Base-by-base conservation (phyloP, 108 stramenopile species). In the Pelagomonas calceolata region DNA sequence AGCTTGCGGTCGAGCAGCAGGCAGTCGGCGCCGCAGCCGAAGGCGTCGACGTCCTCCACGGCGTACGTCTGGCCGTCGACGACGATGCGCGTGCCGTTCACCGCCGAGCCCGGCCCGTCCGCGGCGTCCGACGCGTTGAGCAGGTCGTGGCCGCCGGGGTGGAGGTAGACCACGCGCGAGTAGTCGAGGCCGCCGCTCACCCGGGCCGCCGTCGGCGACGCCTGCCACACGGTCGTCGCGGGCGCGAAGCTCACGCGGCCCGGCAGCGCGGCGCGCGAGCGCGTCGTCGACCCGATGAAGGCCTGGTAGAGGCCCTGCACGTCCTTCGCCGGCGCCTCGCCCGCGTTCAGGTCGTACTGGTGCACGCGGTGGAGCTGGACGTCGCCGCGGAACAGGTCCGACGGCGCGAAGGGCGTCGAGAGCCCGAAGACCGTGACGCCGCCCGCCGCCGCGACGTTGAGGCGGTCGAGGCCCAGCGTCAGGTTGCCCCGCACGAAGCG, bases 1-100 rank as follows among this genome's bases (percentile, higher is more conserved):
- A 33, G 63, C 31, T 14, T 0, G 29, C 32, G 34, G 45, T 68
- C 66, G 26, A 67, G 66, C 65, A 65, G 34, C 14, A 76, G 44
- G 66, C 60, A 68, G 34, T 70, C 66, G 32, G 26, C 30, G 29
- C 66, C 70, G 66, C 76, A 76, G 45, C 18, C 4, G 14, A 26
- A 37, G 34, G 1, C 10, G 51, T 66, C 30, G 17, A 65, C 45
- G 46, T 33, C 64, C 37, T 7, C 31, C 31, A 76, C 36, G 10
- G 60, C 66, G 69, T 72, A 76, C 32, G 33, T 34, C 4, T 21
- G 32, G 39, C 76, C 76, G 10, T 31, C 66, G 46, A 72, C 64
- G 32, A 39, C 12, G 44, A 76, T 76, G 7, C 1, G 0, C 51
- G 51, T 9, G 7, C 10, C 51, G 51, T 60, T 60, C 21, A 12